Percentiles rank a stretch among this genome's conserved stretches.
phyloP scores from a whole-genome alignment of 2,329 filamentous ascomycete genomes.

The Aspergillus versicolor region DNA sequence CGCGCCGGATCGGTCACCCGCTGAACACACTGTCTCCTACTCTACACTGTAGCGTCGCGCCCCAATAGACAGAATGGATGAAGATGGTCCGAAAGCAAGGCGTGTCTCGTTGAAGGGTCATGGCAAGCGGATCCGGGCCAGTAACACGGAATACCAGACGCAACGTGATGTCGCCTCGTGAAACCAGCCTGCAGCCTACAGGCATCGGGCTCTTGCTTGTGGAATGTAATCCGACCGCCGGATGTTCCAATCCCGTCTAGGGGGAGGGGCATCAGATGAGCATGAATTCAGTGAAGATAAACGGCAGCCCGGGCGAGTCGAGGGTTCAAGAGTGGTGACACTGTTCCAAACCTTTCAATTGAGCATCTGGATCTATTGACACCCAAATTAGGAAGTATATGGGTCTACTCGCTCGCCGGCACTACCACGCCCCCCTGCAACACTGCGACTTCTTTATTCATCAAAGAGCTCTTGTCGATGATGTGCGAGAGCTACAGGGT shows the following conservation, averaged over 20 bases:
- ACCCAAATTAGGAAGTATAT: neutral
- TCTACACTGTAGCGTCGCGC: neutral
- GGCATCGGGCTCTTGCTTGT: neutral
- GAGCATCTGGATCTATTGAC: conserved; percentile 2
- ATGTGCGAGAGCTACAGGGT: conserved; percentile 7
- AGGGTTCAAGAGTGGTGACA: neutral
- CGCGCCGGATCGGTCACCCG: neutral
- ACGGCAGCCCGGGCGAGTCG: neutral
- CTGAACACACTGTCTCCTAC: neutral
- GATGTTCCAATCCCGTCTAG: neutral
- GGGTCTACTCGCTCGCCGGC: conserved; percentile 15
- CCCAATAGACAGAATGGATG: neutral
- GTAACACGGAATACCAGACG: neutral
- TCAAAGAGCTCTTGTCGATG: neutral
- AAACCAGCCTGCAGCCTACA: neutral
- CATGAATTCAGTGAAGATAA: neutral
- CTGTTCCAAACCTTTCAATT: neutral
- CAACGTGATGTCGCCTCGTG: neutral
- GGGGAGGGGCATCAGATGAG: neutral
- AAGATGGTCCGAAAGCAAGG: neutral
- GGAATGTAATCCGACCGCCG: neutral
- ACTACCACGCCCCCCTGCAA: neutral
- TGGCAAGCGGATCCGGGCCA: neutral
- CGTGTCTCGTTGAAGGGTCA: neutral
- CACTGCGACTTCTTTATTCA: conserved; percentile 8